Evolutionary conservation across 2,329 filamentous ascomycete species (phyloP), one percentile per base, ranked within the genome.

Genomic region (Fusarium acutatum): DNA sequence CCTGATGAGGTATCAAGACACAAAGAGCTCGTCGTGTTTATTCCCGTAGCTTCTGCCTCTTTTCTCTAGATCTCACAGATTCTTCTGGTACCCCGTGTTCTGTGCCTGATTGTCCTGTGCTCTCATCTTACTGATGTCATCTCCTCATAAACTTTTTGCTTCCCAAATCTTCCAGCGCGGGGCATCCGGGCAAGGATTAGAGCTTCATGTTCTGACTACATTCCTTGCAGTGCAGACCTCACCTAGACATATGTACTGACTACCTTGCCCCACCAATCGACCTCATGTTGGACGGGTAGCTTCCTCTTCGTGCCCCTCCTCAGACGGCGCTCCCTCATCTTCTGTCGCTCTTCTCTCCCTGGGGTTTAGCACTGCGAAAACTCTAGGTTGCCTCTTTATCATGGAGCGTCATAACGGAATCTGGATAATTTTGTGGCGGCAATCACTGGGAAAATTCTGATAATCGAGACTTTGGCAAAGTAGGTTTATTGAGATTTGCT

Each of bases 121-220:
- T 58, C 38, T 56, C 38, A 64, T 63, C 74, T 72, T 60, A 62
- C 77, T 79, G 79, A 81, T 79, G 79, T 81, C 79, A 81, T 80
- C 64, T 63, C 59, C 69, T 53, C 56, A 74, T 64, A 60, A 74
- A 69, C 52, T 68, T 69, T 69, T 65, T 73, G 63, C 71, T 69
- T 73, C 73, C 68, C 71, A 71, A 80, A 80, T 76, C 69, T 80
- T 81, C 77, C 76, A 79, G 69, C 73, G 78, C 74, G 79, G 79
- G 79, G 79, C 78, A 78, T 35, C 66, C 61, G 69, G 62, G 59
- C 70, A 64, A 60, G 66, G 64, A 46, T 64, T 54, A 60, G 32
- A 38, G 61, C 60, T 67, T 43, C 7, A 56, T 50, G 79, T 81
- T 17, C 20, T 43, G 10, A 47, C 41, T 75, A 81, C 75, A 44